Conservation (phyloP, 2,329 filamentous ascomycete species). For the Colletotrichum sp. region DNA sequence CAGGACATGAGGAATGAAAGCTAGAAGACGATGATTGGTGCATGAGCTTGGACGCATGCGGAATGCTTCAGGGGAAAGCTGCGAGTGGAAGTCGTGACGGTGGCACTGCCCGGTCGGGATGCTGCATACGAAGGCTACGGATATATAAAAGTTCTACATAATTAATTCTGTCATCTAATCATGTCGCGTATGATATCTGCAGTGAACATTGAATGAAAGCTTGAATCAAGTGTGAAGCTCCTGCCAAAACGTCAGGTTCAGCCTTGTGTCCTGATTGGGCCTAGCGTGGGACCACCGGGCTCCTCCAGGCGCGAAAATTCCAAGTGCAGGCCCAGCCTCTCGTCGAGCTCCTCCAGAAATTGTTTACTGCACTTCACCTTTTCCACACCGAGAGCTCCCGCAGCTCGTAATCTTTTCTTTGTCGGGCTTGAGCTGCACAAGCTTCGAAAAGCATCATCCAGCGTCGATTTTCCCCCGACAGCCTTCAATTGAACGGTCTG, state of each 20-base stretch:
- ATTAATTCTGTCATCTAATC: not conserved
- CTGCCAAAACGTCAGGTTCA: constrained; percentile 25
- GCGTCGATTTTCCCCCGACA: not conserved
- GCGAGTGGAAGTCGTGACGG: not conserved
- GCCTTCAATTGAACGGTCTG: constrained; percentile 8
- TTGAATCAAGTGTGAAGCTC: not conserved
- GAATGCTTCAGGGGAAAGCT: not conserved
- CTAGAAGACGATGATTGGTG: not conserved
- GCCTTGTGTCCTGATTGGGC: constrained; percentile 37
- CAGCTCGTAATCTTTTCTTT: constrained; percentile 12
- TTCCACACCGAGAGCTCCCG: constrained; percentile 4
- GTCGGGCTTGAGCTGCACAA: constrained; percentile 10
- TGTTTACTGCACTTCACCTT: constrained; percentile 29
- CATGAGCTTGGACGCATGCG: not conserved
- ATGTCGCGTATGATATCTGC: not conserved
- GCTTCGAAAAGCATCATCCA: not conserved
- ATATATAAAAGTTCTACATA: not conserved
- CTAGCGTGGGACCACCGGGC: constrained; percentile 32
- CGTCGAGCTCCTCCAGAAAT: constrained; percentile 31
- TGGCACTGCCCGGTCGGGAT: fast-evolving
- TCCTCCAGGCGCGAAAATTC: constrained; percentile 37
- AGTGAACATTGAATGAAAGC: not conserved
- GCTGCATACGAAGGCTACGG: not conserved
- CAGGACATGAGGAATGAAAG: not conserved
- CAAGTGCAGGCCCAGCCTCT: constrained; percentile 38